Base-by-base conservation (phyloP, 176 grass and related monocot species). In the Carex littledalei region DNA sequence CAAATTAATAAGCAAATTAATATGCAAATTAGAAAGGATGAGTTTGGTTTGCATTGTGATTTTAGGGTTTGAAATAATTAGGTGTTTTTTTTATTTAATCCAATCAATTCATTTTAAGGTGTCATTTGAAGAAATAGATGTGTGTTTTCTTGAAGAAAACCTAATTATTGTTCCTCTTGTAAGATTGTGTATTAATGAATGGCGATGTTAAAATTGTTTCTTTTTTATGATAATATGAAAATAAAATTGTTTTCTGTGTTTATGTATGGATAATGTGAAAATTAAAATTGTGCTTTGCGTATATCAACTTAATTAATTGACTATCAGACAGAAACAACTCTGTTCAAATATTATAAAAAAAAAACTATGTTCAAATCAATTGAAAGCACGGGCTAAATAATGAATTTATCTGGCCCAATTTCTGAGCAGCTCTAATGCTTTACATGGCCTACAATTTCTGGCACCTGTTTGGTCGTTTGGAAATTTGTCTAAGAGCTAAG, bases 61-160 rank as follows among this genome's bases (percentile, higher is more conserved):
- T 64, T n/a, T 83, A 31, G 20, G 81, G 13, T 34, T 68, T 83
- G 5, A 9, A 82, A 49, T 82, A 59, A 61, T 82, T 82, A 12
- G n/a, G 2, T 47, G n/a, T 20, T 78, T 65, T 82, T 82, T 61
- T 82, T 1, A 18, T 16, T 61, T 45, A 24, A 49, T 50, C 59
- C 31, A 31, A 67, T 55, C 21, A 67, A 68, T 83, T 83, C 62
- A 83, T 83, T 83, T 66, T 45, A 83, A 83, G 81, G 24, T 16
- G 35, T 66, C n/a, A 53, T 26, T 43, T 52, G 45, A 52, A n/a
- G 15, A 52, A 68, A 29, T 52, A 57, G 4, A 83, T 31, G 45
- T 67, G 60, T 9, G 20, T 13, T 83, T 83, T 17, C 49, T 68
- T 50, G 3, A 9, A 64, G n/a, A 1, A 66, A 49, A 3, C n/a